Evolutionary conservation across 2,329 filamentous ascomycete species (phyloP).

Genomic region (Dothistroma septosporum): DNA sequence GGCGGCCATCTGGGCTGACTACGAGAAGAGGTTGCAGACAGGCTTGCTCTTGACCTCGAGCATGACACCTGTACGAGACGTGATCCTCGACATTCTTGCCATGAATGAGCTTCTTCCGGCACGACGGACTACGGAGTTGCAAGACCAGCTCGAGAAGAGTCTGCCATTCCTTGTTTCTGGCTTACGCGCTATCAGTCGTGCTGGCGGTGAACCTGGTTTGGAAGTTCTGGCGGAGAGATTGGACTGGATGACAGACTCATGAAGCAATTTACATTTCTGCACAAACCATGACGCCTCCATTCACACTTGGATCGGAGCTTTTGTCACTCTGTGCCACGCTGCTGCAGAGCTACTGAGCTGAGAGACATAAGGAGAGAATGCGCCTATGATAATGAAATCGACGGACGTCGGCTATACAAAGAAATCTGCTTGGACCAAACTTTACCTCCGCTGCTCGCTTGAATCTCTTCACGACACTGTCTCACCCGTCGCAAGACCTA

Average conservation of each 20-base stretch:
- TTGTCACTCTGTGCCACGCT: neutral
- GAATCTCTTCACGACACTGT: neutral
- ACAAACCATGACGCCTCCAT: neutral
- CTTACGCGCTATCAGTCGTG: constrained; percentile 69
- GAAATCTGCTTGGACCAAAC: neutral
- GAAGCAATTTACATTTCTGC: neutral
- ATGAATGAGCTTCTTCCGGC: constrained; percentile 53
- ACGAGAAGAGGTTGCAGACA: constrained; percentile 59
- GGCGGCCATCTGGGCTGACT: constrained; percentile 64
- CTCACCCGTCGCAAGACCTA: neutral
- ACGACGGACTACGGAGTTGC: constrained; percentile 36
- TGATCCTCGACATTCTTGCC: constrained; percentile 72
- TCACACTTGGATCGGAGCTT: neutral
- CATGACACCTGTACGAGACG: constrained; percentile 65
- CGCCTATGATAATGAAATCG: no score
- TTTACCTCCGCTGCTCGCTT: neutral
- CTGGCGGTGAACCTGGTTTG: constrained; percentile 68
- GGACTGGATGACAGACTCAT: constrained; percentile 40
- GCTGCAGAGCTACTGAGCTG: no score
- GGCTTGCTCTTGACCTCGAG: constrained; percentile 67
- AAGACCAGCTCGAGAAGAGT: constrained; percentile 59
- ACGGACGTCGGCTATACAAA: neutral
- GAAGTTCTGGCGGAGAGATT: constrained; percentile 78
- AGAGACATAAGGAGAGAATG: no score
- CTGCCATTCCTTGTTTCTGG: constrained; percentile 69